These are phyloP conservation scores for Litsea cubeba DNA, from an alignment of 164 flowering plant genomes.

Conservation along the genomic window DNA sequence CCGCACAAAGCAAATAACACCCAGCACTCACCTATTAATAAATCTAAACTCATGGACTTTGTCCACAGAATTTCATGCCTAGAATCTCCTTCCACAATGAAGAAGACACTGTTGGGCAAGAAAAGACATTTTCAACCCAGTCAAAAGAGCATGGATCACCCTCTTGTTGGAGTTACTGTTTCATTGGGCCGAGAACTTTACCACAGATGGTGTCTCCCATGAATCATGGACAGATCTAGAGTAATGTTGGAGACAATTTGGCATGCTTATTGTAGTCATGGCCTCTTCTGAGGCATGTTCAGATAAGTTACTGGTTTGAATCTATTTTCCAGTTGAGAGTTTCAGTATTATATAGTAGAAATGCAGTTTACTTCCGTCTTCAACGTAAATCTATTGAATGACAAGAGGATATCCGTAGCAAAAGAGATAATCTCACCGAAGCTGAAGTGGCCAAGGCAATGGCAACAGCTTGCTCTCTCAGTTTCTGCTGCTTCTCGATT, in stretches of 20 bases:
- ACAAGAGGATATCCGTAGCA: background rate
- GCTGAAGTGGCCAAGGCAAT: conserved; percentile 64
- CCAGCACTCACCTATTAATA: background rate
- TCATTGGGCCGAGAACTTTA: too few relatives aligned
- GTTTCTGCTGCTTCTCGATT: conserved; percentile 81
- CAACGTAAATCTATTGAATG: too few relatives aligned
- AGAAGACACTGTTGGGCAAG: background rate
- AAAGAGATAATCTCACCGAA: conserved; percentile 41
- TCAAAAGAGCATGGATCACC: background rate
- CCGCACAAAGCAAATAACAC: background rate
- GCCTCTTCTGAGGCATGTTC: too few relatives aligned
- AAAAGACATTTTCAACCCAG: background rate
- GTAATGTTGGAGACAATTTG: too few relatives aligned
- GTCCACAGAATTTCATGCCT: background rate
- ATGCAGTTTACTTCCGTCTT: too few relatives aligned
- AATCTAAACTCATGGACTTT: background rate
- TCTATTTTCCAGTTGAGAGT: too few relatives aligned
- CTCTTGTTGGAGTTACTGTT: too few relatives aligned
- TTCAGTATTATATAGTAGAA: too few relatives aligned
- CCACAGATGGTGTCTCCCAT: too few relatives aligned
- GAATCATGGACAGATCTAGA: too few relatives aligned
- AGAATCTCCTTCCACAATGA: background rate
- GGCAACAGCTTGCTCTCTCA: conserved; percentile 82
- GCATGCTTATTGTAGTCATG: too few relatives aligned
- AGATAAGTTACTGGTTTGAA: too few relatives aligned